phyloP scores from a whole-genome alignment of 1,284 basidiomycete genomes.

The Trichosporon coremiiforme region DNA sequence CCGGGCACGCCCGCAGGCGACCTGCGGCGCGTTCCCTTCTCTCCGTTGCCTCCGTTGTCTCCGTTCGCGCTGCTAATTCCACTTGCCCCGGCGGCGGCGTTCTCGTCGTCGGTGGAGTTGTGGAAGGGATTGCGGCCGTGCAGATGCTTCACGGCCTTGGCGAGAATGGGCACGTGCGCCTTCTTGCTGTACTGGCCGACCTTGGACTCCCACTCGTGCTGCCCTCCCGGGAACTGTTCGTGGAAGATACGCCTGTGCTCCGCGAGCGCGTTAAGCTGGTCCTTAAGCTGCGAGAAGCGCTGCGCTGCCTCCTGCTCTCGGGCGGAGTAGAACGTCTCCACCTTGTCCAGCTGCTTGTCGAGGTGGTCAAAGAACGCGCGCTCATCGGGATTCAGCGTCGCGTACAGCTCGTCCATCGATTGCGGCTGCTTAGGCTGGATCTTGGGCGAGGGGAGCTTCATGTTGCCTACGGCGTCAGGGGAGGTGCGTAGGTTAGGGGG shows the following conservation, averaged over 20 bases:
- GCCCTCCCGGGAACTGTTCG: constrained; percentile 58
- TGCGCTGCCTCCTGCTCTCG: constrained; percentile 70
- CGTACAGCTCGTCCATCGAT: constrained; percentile 51
- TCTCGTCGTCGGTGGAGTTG: constrained; percentile 6
- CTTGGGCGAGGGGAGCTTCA: constrained; percentile 42
- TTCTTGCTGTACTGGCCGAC: constrained; percentile 32
- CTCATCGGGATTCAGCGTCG: constrained; percentile 60
- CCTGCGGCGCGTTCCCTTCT: not conserved
- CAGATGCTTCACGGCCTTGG: constrained; percentile 29
- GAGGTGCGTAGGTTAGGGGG: not conserved
- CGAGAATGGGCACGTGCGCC: constrained; percentile 26
- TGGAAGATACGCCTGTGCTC: constrained; percentile 70
- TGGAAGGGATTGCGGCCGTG: constrained; percentile 36
- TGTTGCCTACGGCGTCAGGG: constrained; percentile 37
- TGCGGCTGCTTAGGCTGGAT: constrained; percentile 32
- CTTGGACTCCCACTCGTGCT: constrained; percentile 51
- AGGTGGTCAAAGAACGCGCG: constrained; percentile 72
- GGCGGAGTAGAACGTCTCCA: constrained; percentile 76
- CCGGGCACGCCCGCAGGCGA: not conserved
- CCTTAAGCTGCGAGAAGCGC: constrained; percentile 63
- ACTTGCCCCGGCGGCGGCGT: not conserved
- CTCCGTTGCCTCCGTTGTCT: not conserved
- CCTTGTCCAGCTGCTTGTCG: constrained; percentile 74
- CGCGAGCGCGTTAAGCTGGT: constrained; percentile 72
- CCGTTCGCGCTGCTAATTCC: not conserved